Base-by-base conservation (phyloP, 1,284 basidiomycete species). In the Microbotryum intermedium region DNA sequence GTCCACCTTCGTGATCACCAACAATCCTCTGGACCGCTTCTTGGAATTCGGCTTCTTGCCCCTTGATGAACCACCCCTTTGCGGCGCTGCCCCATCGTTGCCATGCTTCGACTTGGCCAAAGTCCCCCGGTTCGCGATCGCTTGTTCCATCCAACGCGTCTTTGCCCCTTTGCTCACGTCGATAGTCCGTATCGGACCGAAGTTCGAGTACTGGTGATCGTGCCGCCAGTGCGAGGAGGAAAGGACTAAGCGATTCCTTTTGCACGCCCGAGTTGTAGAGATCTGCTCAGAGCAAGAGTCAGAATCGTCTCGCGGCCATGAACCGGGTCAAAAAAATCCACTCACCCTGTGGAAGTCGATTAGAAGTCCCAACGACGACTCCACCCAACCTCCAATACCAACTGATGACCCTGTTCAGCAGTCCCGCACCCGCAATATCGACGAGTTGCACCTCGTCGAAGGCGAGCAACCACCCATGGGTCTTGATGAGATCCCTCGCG, bases 341-440 rank as follows among this genome's bases (percentile, higher is more conserved):
- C 58, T 25, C 25, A 63, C 56, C 61, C 60, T 70, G 59, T 3
- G 65, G 66, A 2, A 68, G 60, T 10, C 64, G 77, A 78, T 61
- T 77, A 77, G 43, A 77, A 74, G 57, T 80, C 1, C 77, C 78
- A 4, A 81, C 78, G 39, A 87, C 77, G 20, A 87, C 82, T 2
- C 85, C 85, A 20, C 85, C 86, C 67, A 87, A 78, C 3, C 84
- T 78, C 85, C 85, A 87, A 70, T 83, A 88, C 81, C 84, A 86
- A 26, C 82, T 82, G 7, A 87, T 73, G 2, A 87, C 84, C 60
- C 86, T 81, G n/a, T 84, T 79, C 3, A 87, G 78, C 16, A 87
- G 76, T 0, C 73, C 73, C 20, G 71, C 67, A 6, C 70, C 70
- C 0, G 70, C 70, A 1, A 86, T 82, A 69, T 87, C 84, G n/a